Base-by-base conservation (phyloP, 805 yeast genomes). In the Wickerhamiella bombiphila region DNA sequence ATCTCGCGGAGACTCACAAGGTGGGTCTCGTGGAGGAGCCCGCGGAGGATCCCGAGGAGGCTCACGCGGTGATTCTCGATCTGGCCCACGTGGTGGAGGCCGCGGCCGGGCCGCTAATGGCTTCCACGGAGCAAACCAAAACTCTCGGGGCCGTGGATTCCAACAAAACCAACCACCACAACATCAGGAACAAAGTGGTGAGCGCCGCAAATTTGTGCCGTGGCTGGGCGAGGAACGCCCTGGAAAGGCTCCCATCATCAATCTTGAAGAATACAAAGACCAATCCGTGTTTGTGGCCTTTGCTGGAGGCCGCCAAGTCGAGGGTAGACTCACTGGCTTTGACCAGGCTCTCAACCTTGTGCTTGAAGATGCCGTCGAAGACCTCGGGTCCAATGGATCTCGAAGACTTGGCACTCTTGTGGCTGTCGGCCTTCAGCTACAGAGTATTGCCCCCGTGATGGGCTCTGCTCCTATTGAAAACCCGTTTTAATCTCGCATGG, bases 341-440 rank as follows among this genome's bases (percentile, higher is more conserved):
- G 99, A 91, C 58, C 95, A 86, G 57, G 79, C 83, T 53, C 83
- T 88, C 94, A 91, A 91, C 54, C 64, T 74, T 30, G 78, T 74
- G 11, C 59, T 74, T 34, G 78, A 72, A 29, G 72, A 73, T 36
- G 76, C 76, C 2, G 51, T 57, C 18, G 96, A 91, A 56, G 25
- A 32, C 2, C 42, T 50, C 4, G 50, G 43, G 34, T 42, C 28
- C 14, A 48, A 43, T 8, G 58, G 74, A 46, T 74, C 80, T 1
- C 72, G 96, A 53, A 59, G 63, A 3, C 63, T 85, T 35, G 94
- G 93, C 0, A 64, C 70, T 25, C 85, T 83, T 17, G 88, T 88
- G 32, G 81, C 80, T 5, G 75, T 95, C 59, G 93, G 96, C 11
- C 85, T 93, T 3, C 65, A 76, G 39, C 58, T 88, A 41, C 68